A percentile compares a stretch with the other conserved stretches of the same genome.
These are phyloP conservation scores for Colletotrichum sp. DNA, from an alignment of 2,329 filamentous ascomycete genomes.

Conservation along the genomic window DNA sequence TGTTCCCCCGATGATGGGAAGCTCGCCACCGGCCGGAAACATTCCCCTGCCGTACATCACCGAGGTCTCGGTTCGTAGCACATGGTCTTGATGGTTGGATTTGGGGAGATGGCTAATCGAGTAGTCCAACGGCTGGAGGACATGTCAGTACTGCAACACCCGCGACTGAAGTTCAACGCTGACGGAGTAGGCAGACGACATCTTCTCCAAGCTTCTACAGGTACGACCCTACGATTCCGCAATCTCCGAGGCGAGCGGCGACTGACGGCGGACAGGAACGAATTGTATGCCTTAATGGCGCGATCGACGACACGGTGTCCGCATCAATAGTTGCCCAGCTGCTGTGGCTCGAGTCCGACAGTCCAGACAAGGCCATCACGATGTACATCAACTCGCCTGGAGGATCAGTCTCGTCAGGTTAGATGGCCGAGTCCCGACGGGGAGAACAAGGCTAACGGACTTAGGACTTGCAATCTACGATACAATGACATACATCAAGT, in stretches of 20 bases:
- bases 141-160: conserved; percentile 60
- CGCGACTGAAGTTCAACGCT: conserved; percentile 22
- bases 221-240: conserved; percentile 42
- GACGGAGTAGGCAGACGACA: conserved; percentile 65
- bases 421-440: not conserved
- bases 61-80: conserved; percentile 52
- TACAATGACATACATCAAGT: conserved; percentile 96
- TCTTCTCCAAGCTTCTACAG: conserved; percentile 81
- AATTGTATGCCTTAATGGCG: conserved; percentile 91
- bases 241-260: conserved; percentile 17
- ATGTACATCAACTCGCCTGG: conserved; percentile 98
- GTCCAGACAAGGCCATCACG: conserved; percentile 91
- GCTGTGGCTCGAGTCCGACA: conserved; percentile 97
- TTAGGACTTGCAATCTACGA: conserved; percentile 88
- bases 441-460: not conserved
- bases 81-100: not conserved
- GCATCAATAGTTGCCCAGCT: conserved; percentile 96
- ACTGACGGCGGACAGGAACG: conserved; percentile 67
- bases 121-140: conserved; percentile 78
- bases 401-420: conserved; percentile 80
- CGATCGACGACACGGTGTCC: conserved; percentile 87
- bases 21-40: conserved; percentile 32
- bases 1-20: conserved; percentile 23
- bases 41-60: conserved; percentile 67
- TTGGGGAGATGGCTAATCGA: conserved; percentile 27